Base-by-base conservation (phyloP, 208 protist genomes). In the Herpetomonas samuelpessoai region DNA sequence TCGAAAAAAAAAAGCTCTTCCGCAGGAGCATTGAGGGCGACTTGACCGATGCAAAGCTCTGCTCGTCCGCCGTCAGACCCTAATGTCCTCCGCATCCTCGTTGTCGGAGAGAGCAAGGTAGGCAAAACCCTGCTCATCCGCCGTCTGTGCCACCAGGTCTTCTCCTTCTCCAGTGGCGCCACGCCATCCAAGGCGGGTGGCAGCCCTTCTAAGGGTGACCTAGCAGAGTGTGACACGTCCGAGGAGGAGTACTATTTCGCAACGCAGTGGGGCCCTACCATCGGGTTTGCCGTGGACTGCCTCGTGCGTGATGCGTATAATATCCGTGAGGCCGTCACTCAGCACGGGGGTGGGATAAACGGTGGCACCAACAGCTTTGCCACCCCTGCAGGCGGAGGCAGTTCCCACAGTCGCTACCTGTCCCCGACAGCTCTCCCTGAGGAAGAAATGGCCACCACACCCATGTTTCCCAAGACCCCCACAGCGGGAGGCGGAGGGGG, bases 61-160 rank as follows among this genome's bases (percentile, higher is more conserved):
- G 7, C 48, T n/a, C 24, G 29, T 2, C 51, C 51, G 28, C 12
- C 10, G 39, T 16, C 16, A 25, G 46, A 65, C 12, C 50, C 31
- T 22, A 57, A 56, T 58, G 2, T 26, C 10, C 25, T 81, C 0
- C 80, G 80, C 27, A 71, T 95, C 55, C 83, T 95, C 3, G 78
- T 95, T 6, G 75, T 95, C 21, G 88, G 88, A 12, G 79, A 92
- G 29, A 80, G 81, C 22, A 57, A 75, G 30, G 83, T 92, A 7
- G 88, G 88, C 31, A 95, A 95, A 51, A 91, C 85, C n/a, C 57
- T 95, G 19, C 71, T 95, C 27, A 64, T 92, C 9, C 72, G 71
- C 27, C 82, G 82, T 1, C 65, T 95, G 35, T 81, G 70, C 59
- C 69, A 85, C 31, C 45, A 81, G 19, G 53, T 83, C 30, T 83